Base-by-base conservation (phyloP, 2,329 filamentous ascomycete species). In the Aspergillus clavatus region DNA sequence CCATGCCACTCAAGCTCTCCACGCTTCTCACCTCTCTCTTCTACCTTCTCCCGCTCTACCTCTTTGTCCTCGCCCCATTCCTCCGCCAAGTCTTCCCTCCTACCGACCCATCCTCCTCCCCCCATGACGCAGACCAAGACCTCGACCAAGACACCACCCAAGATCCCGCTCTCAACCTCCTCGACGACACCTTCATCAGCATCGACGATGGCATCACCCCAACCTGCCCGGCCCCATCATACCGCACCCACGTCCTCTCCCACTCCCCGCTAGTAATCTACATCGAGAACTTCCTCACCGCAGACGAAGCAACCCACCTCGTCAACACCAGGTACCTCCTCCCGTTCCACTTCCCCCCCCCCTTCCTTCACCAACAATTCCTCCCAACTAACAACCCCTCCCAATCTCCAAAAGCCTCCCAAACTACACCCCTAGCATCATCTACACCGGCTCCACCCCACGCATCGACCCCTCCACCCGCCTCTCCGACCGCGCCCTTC, bases 181-280 rank as follows among this genome's bases (percentile, higher is more conserved):
- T 51, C n/a, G 59, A 66, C 35, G 60, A 61, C 43, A 59, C 53
- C 42, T 57, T 68, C 41, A 62, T 69, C 38, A 65, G 62, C 38
- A 59, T 60, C 2, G 63, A 67, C 7, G 65, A 68, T 50, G 62
- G 56, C 3, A 48, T 58, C 10, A 53, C 54, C 3, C 29, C 53
- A 7, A 51, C 48, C 26, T 68, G 66, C 27, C 52, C 59, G 16
- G 43, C 54, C 1, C 54, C 57, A 5, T 49, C 49, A 2, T 68
- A 68, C 47, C 51, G 53, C 12, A 63, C 75, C 1, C 74, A 78
- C 53, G 64, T 83, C 4, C 67, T 81, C 41, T 75, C 71, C 14
- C 65, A 72, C 12, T 71, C 74, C 36, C 80, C 80, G 2, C 59
- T 83, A 48, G 68, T 83, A 5, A 68, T 82, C 12, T 82, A 82